Base-by-base conservation (phyloP, 2,329 filamentous ascomycete species). In the Aureobasidium mangrovei region DNA sequence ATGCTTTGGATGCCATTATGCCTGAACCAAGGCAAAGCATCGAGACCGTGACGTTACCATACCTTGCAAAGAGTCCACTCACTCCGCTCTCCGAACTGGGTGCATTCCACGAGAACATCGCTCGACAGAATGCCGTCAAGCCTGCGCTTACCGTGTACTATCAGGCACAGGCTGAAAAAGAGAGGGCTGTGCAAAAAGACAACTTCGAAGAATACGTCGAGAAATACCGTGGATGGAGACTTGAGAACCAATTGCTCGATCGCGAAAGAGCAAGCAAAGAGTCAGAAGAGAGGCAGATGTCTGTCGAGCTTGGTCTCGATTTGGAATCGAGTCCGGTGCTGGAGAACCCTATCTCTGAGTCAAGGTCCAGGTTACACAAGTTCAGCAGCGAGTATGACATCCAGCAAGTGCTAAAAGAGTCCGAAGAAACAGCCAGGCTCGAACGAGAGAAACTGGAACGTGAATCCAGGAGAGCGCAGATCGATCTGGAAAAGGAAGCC, bases 401-500 rank as follows among this genome's bases (percentile, higher is more conserved):
- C 5, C 83, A 90, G 65, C 77, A 81, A 36, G 84, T 86, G 5
- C 70, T 91, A 45, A 81, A 86, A 64, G 83, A 86, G 61, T 90
- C 86, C 0, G 79, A 84, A 60, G 84, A 87, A 56, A 83, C 84
- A 58, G 85, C 88, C 63, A 77, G 81, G 33, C 77, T 81, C 56
- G 85, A 88, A 60, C 81, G 84, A 45, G 83, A 86, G 46, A 65
- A 61, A 41, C 60, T 63, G 42, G 73, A 76, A 31, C 69, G 67
- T 18, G 73, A 76, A 51, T 79, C 80, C 33, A 79, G 82, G 60
- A 82, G 84, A 64, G 82, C 85, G 53, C 84, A 84, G 63, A 83
- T 84, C 56, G 84, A 86, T 57, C 85, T 81, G 59, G 84, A 87
- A 42, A 89, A 87, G 64, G 88, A 91, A 66, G 88, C 88, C 0